Evolutionary conservation across 805 yeast species (phyloP).

Genomic region (Tetrapisispora nanseiensis): DNA sequence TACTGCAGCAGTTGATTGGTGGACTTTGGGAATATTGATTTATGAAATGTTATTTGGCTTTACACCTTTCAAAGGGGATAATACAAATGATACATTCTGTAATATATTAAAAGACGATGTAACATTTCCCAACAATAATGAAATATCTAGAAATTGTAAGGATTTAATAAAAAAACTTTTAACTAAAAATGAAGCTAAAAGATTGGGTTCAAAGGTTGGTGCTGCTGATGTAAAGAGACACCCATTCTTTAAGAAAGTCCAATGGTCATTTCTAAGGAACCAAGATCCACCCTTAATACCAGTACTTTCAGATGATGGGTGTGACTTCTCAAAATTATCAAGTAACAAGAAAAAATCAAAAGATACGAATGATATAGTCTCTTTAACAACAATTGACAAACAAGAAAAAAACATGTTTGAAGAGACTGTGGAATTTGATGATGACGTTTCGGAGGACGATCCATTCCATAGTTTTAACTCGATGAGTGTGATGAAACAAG

Average conservation of each 20-base stretch:
- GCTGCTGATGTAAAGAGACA: conserved; percentile 92
- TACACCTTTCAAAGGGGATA: conserved; percentile 91
- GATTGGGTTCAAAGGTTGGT: conserved; percentile 87
- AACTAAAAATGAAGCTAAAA: conserved; percentile 77
- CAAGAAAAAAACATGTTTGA: conserved; percentile 25
- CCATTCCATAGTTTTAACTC: conserved; percentile 84
- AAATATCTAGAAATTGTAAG: conserved; percentile 66
- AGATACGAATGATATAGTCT: conserved; percentile 11
- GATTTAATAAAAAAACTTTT: conserved; percentile 69
- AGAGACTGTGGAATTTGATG: conserved; percentile 29
- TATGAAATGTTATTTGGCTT: conserved; percentile 94
- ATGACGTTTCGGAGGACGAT: conserved; percentile 39
- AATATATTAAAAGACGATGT: conserved; percentile 81
- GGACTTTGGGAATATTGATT: conserved; percentile 91
- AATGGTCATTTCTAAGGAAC: conserved; percentile 91
- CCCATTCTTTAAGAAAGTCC: conserved; percentile 80
- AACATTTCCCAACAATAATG: conserved; percentile 58
- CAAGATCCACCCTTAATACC: conserved; percentile 96
- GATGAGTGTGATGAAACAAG: conserved; percentile 73
- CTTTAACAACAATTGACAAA: conserved; percentile 16
- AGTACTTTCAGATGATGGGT: conserved; percentile 46
- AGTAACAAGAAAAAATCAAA: conserved; percentile 16
- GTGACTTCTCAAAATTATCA: conserved; percentile 38
- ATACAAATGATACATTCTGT: conserved; percentile 81
- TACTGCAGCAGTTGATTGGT: conserved; percentile 98